Percentiles rank a stretch among this genome's conserved stretches.
Evolutionary conservation across 2,329 filamentous ascomycete species (phyloP).

Genomic region (Rhytidhysteron rufulum): DNA sequence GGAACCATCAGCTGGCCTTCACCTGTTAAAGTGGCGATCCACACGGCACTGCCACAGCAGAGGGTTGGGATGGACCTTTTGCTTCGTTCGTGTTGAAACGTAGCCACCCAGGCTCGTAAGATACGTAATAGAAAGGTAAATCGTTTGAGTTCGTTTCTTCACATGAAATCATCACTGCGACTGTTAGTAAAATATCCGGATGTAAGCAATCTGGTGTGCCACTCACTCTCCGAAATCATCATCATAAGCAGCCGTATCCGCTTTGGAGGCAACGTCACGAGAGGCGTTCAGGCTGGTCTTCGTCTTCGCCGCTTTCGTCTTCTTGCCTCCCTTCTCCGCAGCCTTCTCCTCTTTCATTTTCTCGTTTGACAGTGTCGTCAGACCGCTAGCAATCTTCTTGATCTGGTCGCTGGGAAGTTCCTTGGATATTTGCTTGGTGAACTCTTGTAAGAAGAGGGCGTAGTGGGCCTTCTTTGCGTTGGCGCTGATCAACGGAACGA

Average conservation of each 20-base stretch:
- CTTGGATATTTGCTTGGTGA: constrained; percentile 80
- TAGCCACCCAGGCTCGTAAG: no score
- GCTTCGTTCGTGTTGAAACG: no score
- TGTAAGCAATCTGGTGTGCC: background rate
- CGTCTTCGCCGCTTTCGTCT: constrained; percentile 92
- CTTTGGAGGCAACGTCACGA: constrained; percentile 51
- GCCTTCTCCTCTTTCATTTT: constrained; percentile 99
- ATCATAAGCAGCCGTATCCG: constrained; percentile 76
- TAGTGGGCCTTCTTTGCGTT: constrained; percentile 90
- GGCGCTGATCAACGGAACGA: constrained; percentile 71
- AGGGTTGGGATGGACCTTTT: no score
- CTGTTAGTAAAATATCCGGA: constrained; percentile 9
- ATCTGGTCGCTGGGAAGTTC: constrained; percentile 89
- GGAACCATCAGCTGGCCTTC: no score
- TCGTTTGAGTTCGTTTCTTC: background rate
- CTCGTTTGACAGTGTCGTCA: constrained; percentile 93
- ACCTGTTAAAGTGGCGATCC: no score
- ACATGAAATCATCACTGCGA: constrained; percentile 62
- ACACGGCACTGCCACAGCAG: no score
- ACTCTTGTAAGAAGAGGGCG: constrained; percentile 83
- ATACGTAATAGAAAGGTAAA: background rate
- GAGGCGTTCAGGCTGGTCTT: constrained; percentile 76
- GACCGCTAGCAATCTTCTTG: constrained; percentile 84
- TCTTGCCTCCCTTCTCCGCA: constrained; percentile 91
- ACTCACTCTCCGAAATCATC: constrained; percentile 85